phyloP scores from a whole-genome alignment of 768 basidiomycete species.

The Coprinellus aureogranulatus region DNA sequence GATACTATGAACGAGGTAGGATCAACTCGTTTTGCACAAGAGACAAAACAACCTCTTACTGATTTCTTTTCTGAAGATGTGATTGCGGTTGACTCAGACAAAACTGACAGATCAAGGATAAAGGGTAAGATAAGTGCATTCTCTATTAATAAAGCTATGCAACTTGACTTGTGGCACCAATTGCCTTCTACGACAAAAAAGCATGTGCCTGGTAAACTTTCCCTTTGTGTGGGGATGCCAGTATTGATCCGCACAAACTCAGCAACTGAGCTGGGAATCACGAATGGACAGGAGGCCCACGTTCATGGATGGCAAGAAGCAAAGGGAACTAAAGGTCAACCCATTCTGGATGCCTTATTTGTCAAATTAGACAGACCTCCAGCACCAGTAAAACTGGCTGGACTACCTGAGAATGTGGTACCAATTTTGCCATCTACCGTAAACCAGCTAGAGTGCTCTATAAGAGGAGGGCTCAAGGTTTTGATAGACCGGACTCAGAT shows the following conservation, averaged over 20 bases:
- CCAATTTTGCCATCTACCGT: conserved; percentile 13
- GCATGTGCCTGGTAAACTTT: conserved; percentile 24
- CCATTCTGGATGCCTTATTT: neutral
- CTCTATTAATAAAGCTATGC: conserved; percentile 6
- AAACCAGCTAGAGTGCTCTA: too few species aligned
- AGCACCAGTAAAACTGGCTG: neutral
- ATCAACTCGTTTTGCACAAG: conserved; percentile 28
- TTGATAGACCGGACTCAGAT: conserved; percentile 22
- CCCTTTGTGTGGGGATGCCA: conserved; percentile 31
- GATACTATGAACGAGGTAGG: conserved; percentile 36
- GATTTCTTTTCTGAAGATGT: conserved; percentile 18
- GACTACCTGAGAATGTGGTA: conserved; percentile 27
- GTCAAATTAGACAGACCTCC: neutral
- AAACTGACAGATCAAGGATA: neutral
- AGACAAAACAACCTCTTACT: conserved; percentile 22
- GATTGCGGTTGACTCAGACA: neutral
- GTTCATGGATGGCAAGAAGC: conserved; percentile 25
- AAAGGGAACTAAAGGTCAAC: neutral
- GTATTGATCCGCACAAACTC: conserved; percentile 31
- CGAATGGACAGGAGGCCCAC: conserved; percentile 30
- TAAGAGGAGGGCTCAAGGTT: conserved; percentile 8
- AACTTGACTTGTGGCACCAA: conserved; percentile 20
- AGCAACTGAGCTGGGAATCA: conserved; percentile 33
- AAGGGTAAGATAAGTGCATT: conserved; percentile 3
- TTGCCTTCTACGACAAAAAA: conserved; percentile 15